Evolutionary conservation across 805 yeast species (phyloP).

Genomic region (Teunomyces tritomae): DNA sequence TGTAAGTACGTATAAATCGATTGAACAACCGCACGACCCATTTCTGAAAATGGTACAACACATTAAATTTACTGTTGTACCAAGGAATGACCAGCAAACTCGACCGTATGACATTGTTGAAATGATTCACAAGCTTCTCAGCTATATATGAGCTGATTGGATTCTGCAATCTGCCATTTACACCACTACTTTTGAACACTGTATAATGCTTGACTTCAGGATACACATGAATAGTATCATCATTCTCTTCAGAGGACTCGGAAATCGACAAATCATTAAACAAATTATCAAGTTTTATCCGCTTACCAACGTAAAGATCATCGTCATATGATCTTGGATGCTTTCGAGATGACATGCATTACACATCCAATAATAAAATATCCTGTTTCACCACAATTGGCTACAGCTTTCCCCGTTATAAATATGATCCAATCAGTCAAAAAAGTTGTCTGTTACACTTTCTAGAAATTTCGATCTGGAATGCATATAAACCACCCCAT

Average conservation of each 20-base stretch:
- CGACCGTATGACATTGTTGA: slow-evolving; percentile 16
- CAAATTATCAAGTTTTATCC: slow-evolving; percentile 29
- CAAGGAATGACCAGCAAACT: slow-evolving; percentile 22
- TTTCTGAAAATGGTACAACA: slow-evolving; percentile 27
- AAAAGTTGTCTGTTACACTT: not conserved
- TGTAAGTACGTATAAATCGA: slow-evolving; percentile 29
- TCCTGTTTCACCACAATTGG: too few species aligned
- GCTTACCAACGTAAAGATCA: slow-evolving; percentile 17
- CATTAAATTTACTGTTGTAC: slow-evolving; percentile 23
- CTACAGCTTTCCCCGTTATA: too few species aligned
- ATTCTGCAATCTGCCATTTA: not conserved
- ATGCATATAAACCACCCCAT: not conserved
- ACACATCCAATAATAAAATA: not conserved
- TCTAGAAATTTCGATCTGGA: slow-evolving; percentile 2
- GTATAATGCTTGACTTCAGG: slow-evolving; percentile 11
- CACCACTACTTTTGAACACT: slow-evolving; percentile 9
- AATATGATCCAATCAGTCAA: too few species aligned
- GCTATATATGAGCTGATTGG: slow-evolving; percentile 19
- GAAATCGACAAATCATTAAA: slow-evolving; percentile 23
- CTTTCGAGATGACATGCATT: slow-evolving; percentile 6
- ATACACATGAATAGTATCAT: slow-evolving; percentile 10
- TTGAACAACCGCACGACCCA: slow-evolving; percentile 40
- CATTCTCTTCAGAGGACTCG: slow-evolving; percentile 8
- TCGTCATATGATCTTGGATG: slow-evolving; percentile 6
- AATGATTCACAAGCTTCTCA: slow-evolving; percentile 22